Base-by-base conservation (phyloP, 495 filamentous ascomycete genomes). In the Echria macrotheca region DNA sequence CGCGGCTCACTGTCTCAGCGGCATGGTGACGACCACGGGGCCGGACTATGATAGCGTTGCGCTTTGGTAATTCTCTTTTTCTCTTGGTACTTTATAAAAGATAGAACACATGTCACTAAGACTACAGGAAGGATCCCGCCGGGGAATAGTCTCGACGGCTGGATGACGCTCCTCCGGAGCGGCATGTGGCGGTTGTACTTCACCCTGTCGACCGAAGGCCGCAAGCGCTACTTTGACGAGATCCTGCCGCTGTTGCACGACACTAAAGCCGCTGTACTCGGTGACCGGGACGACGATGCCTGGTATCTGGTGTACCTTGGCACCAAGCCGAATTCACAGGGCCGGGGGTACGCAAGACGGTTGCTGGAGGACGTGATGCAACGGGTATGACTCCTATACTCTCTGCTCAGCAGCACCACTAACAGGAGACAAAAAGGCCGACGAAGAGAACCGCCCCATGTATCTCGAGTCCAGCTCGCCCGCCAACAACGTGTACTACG, bases 221-320 rank as follows among this genome's bases (percentile, higher is more conserved):
- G 71, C 56, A 72, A 69, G 53, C 82, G 87, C 50, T 87, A 86
- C 73, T 88, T 85, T 68, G 66, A 71, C 43, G 87, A 91, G 65
- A 85, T 91, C 64, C 58, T 89, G 25, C 86, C 87, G 40, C 70
- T 87, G 19, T 75, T 91, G 47, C 83, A 89, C 68, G 69, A 84
- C 50, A 82, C 83, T 58, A 90, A 89, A 68, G 68, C 69, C 38
- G 70, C 75, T 44, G 68, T 81, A 35, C 74, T 91, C 55, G 83
- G 81, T 28, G 73, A 76, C 25, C 69, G 76, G 26, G 81, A 87
- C 57, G 63, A 80, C 48, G 74, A 77, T 54, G 84, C 77, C 57
- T 83, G 77, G 64, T 91, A 91, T 61, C 76, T 91, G 19, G 86
- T 89, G 12, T 90, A 88, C 65, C 67, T 91, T 53, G 87, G 86